These are phyloP conservation scores for Neurospora sp. DNA, from an alignment of 495 filamentous ascomycete genomes.

Conservation along the genomic window DNA sequence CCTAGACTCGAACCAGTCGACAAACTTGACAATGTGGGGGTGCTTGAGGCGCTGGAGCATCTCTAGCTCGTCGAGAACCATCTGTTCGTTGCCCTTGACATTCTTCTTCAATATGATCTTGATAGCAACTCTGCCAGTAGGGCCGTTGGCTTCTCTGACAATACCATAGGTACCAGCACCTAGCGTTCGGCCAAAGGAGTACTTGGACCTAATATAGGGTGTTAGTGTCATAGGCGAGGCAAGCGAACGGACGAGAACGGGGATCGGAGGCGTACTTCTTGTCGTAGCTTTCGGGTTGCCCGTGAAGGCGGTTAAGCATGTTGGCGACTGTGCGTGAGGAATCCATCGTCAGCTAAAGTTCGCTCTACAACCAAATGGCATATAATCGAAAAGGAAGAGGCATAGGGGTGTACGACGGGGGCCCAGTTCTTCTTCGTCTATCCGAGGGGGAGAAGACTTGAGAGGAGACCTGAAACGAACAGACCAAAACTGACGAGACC, in stretches of 20 bases:
- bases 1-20: slow-evolving; percentile 98
- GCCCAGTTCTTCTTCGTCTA: neutral
- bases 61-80: slow-evolving; percentile 96
- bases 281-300: slow-evolving; percentile 96
- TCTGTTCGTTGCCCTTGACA: slow-evolving; percentile 93
- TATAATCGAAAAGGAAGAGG: neutral
- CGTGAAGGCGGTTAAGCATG: slow-evolving; percentile 96
- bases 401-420: neutral
- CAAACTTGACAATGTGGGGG: slow-evolving; percentile 93
- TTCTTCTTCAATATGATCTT: slow-evolving; percentile 99
- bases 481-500: slow-evolving; percentile 15
- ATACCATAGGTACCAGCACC: slow-evolving; percentile 98
- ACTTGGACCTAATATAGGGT: slow-evolving; percentile 52
- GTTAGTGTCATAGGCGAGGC: slow-evolving; percentile 6
- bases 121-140: slow-evolving; percentile 80
- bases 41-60: slow-evolving; percentile 86
- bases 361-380: neutral
- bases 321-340: slow-evolving; percentile 52
- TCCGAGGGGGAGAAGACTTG: neutral
- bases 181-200: slow-evolving; percentile 84
- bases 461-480: slow-evolving; percentile 4
- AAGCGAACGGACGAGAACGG: neutral
- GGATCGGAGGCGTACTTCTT: slow-evolving; percentile 59
- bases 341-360: slow-evolving; percentile 5
- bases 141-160: slow-evolving; percentile 82